Evolutionary conservation across 345 rosid genomes (phyloP).

Genomic region (Ailanthus altissimus): DNA sequence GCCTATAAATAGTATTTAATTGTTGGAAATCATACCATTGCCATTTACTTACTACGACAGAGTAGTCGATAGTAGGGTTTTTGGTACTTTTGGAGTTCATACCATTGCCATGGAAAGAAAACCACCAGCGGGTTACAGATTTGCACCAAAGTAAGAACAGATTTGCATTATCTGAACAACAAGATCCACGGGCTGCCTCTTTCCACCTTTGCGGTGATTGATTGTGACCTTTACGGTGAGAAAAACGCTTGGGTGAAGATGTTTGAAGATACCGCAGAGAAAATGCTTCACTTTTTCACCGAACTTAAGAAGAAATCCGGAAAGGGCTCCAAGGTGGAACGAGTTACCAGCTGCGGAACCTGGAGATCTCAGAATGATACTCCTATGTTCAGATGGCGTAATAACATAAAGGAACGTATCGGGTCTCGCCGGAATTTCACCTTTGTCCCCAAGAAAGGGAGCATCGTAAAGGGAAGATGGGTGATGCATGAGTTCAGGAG

Average conservation of each 20-base stretch:
- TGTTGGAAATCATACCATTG: too few species aligned
- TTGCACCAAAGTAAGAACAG: too few species aligned
- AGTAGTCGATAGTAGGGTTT: too few species aligned
- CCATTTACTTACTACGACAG: too few species aligned
- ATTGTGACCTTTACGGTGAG: not conserved
- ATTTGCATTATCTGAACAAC: not conserved
- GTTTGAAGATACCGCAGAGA: not conserved
- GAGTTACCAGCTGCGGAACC: not conserved
- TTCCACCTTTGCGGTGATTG: not conserved
- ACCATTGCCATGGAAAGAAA: too few species aligned
- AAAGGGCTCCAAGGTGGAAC: not conserved
- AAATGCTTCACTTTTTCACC: not conserved
- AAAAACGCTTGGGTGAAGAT: not conserved
- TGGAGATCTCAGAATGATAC: not conserved
- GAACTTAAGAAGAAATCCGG: not conserved
- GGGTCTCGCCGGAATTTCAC: not conserved
- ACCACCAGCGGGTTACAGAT: not conserved
- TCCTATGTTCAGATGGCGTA: fast-evolving
- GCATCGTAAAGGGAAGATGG: not conserved
- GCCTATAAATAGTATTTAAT: too few species aligned
- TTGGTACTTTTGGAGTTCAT: too few species aligned
- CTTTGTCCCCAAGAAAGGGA: not conserved
- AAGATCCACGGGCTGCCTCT: not conserved
- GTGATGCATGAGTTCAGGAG: not conserved
- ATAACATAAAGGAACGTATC: not conserved